Conservation (phyloP, 2,329 filamentous ascomycete genomes). For the Pyrenophora tritici-repentis region DNA sequence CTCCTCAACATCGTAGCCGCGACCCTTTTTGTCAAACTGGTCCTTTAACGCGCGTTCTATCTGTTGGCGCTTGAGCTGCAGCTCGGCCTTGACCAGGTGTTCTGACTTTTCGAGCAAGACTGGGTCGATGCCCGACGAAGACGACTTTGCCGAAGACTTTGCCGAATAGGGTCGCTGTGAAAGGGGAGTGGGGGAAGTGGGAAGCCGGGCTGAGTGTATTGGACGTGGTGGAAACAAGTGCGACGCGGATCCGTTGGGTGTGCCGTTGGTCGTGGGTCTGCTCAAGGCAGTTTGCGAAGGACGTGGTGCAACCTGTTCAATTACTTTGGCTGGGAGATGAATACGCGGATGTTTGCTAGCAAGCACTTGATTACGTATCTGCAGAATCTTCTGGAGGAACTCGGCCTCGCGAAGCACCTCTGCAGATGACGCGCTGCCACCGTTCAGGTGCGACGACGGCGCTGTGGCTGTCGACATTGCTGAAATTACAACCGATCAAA, state of each 20-base stretch:
- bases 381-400: conserved; percentile 76
- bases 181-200: conserved; percentile 29
- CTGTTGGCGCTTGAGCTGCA: conserved; percentile 77
- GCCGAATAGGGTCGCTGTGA: conserved; percentile 42
- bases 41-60: conserved; percentile 79
- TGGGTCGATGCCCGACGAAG: conserved; percentile 74
- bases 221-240: conserved; percentile 38
- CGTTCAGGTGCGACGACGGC: conserved; percentile 39
- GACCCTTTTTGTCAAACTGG: conserved; percentile 67
- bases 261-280: conserved; percentile 41
- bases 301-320: conserved; percentile 50
- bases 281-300: conserved; percentile 32
- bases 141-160: conserved; percentile 51
- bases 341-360: conserved; percentile 72
- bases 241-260: conserved; percentile 31
- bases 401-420: conserved; percentile 51
- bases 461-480: conserved; percentile 40
- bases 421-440: conserved; percentile 44
- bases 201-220: conserved; percentile 33
- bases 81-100: conserved; percentile 79
- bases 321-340: conserved; percentile 61
- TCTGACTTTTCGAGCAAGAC: conserved; percentile 86
- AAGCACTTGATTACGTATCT: conserved; percentile 78
- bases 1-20: conserved; percentile 59
- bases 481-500: conserved; percentile 26